Conservation (phyloP, 2,329 filamentous ascomycete genomes). For the Fusarium albidum region DNA sequence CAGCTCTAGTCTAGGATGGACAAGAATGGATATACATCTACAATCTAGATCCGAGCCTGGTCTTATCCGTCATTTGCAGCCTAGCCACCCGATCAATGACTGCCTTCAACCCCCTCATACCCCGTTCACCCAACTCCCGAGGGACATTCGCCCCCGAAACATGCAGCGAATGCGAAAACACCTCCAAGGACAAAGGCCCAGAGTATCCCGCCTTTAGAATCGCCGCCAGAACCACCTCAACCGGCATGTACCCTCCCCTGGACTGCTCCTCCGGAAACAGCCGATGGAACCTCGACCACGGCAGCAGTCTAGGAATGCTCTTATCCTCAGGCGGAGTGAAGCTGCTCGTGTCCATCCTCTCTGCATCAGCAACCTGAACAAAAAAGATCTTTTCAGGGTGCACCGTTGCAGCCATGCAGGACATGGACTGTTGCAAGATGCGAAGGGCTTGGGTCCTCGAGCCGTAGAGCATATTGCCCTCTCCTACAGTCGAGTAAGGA, state of each 20-base stretch:
- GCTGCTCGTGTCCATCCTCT: slow-evolving; percentile 6
- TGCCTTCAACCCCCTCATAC: too few species aligned
- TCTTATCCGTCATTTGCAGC: too few species aligned
- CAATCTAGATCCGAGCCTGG: too few species aligned
- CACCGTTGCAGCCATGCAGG: slow-evolving; percentile 16
- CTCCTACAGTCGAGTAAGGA: slow-evolving; percentile 15
- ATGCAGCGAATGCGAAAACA: slow-evolving; percentile 18
- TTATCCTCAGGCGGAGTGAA: slow-evolving; percentile 5
- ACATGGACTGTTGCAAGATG: slow-evolving; percentile 15
- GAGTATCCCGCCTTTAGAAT: slow-evolving; percentile 20
- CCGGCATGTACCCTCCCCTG: slow-evolving; percentile 21
- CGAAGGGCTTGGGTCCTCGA: slow-evolving; percentile 10
- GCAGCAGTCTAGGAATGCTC: slow-evolving; percentile 10
- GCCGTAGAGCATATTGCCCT: slow-evolving; percentile 13
- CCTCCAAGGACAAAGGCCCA: slow-evolving; percentile 24
- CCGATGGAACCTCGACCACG: slow-evolving; percentile 19
- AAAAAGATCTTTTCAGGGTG: slow-evolving; percentile 23
- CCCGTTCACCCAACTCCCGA: too few species aligned
- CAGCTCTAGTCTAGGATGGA: too few species aligned
- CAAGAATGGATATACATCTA: too few species aligned
- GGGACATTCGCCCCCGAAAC: slow-evolving; percentile 8
- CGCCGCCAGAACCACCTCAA: slow-evolving; percentile 14
- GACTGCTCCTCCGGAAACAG: slow-evolving; percentile 16
- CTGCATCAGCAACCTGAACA: slow-evolving; percentile 21
- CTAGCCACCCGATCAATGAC: too few species aligned